Base-by-base conservation (phyloP, 2,329 filamentous ascomycete species). In the Hysterium pulicare region DNA sequence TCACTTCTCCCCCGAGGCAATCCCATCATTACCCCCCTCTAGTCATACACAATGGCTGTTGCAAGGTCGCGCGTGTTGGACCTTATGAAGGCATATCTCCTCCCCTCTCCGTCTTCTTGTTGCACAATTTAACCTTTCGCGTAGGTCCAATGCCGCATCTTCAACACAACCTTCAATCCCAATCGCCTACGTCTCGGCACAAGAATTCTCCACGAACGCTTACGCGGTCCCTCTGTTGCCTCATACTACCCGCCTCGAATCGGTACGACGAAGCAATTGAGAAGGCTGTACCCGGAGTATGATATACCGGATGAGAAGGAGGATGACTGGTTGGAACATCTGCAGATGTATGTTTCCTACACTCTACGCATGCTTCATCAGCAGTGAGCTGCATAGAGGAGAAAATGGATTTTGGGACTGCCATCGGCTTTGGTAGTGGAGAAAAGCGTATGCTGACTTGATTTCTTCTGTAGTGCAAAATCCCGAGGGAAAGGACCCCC, bases 111-210 rank as follows among this genome's bases (percentile, higher is more conserved):
- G 17, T 35, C 28, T 20, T 17, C 24, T 11, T n/a, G 33, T 21
- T 11, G 21, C 21, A 21, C 33, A 33, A 37, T 47, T 17, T 22
- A 5, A 26, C 10, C 35, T 39, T 58, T 34, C 8, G 6, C 5
- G 8, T 57, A 96, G 90, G 79, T 81, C 62, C 90, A 90, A 84
- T 95, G 89, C 77, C 82, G 84, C 66, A 81, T 97, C 72, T 98
- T 97, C 76, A 84, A 84, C 60, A 87, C 86, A 38, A 90, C 84
- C 40, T 97, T 83, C 76, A 98, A 98, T 71, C 93, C 93, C 20
- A 78, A 88, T 42, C 75, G 83, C 54, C 68, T 86, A 48, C 87
- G 93, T 48, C 81, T 88, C 55, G 93, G 93, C 61, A 96, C 93
- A 73, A 95, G 93, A 70, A 77, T 98, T 65, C 77, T 98, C 46